Base-by-base conservation (phyloP, 805 yeast species). In the Candida ulmi region DNA sequence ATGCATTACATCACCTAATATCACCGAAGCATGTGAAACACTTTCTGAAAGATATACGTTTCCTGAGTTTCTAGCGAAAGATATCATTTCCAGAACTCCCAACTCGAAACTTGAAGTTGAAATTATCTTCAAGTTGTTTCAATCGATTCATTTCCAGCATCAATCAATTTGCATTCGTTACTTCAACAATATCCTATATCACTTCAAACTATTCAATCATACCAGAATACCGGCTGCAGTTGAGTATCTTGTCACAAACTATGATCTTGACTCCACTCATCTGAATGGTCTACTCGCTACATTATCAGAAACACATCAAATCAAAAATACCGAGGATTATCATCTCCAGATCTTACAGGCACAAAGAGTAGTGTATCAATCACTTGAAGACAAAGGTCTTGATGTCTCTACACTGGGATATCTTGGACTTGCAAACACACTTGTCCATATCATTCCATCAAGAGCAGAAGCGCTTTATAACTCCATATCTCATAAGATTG, bases 31-130 rank as follows among this genome's bases (percentile, higher is more conserved):
- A 4, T 69, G 73, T 40, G 29, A 42, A 3, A 42, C 61, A 2
- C 47, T 72, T 9, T 36, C 60, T 0, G 57, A 61, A 15, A 42
- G 55, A 9, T 38, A 53, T 2, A 44, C 52, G 2, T 55, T 69
- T 13, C 77, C 78, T 0, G 48, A 63, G 1, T 68, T 64, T 48
- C 58, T 72, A 1, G 35, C 60, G 1, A 52, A 60, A 1, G 74
- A 72, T 42, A 49, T 71, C 5, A 47, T 69, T 2, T 43, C 56
- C 1, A 54, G 77, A 34, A 57, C 68, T 1, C 51, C 56, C 4
- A 40, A 26, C 11, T 47, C 54, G 2, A 43, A 31, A 8, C 36
- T 39, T 18, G 56, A 53, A 25, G 38, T 46, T 2, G 46, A 39
- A 2, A 27, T 44, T 3, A 13, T 49, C 32, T 8, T 37, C 1